phyloP scores from a whole-genome alignment of 352 stramenopile genomes.

The Phytopythium chamaehyphon region DNA sequence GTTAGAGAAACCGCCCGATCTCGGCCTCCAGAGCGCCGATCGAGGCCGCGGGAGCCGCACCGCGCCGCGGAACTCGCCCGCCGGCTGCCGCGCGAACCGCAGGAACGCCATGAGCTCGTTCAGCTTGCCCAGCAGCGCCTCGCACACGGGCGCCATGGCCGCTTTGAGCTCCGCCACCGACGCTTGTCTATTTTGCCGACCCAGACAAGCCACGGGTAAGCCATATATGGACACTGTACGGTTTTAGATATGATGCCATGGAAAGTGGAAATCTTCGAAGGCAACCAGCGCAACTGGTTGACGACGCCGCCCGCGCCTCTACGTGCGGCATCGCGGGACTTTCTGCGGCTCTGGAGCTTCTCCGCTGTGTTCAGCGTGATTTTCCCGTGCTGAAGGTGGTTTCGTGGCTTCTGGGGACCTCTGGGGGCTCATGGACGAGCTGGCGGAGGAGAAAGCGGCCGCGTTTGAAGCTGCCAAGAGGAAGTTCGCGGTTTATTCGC shows the following conservation, averaged over 20 bases:
- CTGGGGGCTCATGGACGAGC: neutral
- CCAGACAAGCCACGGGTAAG: neutral
- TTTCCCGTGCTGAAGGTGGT: no score
- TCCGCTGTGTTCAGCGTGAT: no score
- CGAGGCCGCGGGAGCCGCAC: slow-evolving; percentile 23
- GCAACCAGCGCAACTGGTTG: no score
- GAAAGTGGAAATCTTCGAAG: no score
- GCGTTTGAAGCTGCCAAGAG: slow-evolving; percentile 18
- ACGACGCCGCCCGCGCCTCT: no score
- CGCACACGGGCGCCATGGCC: slow-evolving; percentile 43
- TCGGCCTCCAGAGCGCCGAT: slow-evolving; percentile 5
- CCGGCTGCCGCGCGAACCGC: slow-evolving; percentile 46
- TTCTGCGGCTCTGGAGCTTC: no score
- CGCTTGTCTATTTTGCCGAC: neutral
- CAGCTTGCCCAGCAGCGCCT: slow-evolving; percentile 69
- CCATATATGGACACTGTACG: no score
- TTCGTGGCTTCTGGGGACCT: no score
- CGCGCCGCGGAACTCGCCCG: slow-evolving; percentile 48
- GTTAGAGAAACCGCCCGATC: neutral
- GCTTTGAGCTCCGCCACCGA: neutral
- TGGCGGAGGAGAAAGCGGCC: neutral
- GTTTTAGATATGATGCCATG: no score
- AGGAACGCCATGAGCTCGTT: slow-evolving; percentile 86
- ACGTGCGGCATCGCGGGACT: no score
- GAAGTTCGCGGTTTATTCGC: slow-evolving; percentile 55